Conservation (phyloP, 768 basidiomycete genomes). For the Pleurotus pulmonarius region DNA sequence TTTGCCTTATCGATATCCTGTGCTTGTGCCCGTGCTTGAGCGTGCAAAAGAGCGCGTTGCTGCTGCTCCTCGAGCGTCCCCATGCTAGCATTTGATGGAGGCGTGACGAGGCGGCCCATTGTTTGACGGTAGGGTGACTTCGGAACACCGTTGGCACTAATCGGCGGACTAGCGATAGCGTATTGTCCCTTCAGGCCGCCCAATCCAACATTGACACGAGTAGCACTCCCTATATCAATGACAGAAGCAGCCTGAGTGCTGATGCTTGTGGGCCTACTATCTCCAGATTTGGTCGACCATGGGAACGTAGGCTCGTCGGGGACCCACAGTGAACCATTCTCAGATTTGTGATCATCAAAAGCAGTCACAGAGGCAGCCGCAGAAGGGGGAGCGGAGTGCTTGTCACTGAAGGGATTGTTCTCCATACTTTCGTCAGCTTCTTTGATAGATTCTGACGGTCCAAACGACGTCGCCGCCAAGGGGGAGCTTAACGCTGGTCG, state of each 20-base stretch:
- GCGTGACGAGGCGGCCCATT: constrained; percentile 57
- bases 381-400: constrained; percentile 39
- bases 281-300: constrained; percentile 32
- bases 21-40: constrained; percentile 56
- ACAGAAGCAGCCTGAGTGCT: constrained; percentile 59
- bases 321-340: constrained; percentile 28
- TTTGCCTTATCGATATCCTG: constrained; percentile 45
- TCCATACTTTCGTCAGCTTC: constrained; percentile 56
- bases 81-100: constrained; percentile 29
- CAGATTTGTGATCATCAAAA: constrained; percentile 27
- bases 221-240: constrained; percentile 60
- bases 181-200: constrained; percentile 23
- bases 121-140: constrained; percentile 56
- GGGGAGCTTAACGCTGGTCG: constrained; percentile 59
- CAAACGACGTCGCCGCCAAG: constrained; percentile 67
- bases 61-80: constrained; percentile 62
- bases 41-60: constrained; percentile 54
- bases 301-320: constrained; percentile 36
- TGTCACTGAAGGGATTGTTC: constrained; percentile 64
- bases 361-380: constrained; percentile 37
- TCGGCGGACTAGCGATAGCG: constrained; percentile 12
- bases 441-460: constrained; percentile 57
- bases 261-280: constrained; percentile 58
- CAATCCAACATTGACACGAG: constrained; percentile 63
- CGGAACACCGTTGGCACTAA: constrained; percentile 31